phyloP scores from a whole-genome alignment of 805 yeast genomes.

The Candida michaelii region DNA sequence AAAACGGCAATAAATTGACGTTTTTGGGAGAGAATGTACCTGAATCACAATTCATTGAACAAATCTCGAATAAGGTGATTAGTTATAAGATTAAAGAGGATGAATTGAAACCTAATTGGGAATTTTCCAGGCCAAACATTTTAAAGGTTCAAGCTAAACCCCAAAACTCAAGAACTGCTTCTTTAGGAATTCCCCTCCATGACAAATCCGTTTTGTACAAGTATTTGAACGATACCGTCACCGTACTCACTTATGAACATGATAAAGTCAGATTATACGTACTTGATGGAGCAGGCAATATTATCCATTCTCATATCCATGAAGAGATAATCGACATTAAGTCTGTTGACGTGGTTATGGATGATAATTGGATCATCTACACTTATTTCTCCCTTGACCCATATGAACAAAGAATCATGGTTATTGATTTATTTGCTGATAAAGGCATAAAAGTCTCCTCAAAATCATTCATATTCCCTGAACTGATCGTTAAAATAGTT shows the following conservation, averaged over 20 bases:
- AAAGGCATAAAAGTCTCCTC: conserved; percentile 30
- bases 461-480: conserved; percentile 65
- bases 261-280: conserved; percentile 47
- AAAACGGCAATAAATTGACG: neutral
- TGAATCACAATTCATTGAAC: conserved; percentile 13
- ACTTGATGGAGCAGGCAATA: conserved; percentile 69
- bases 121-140: conserved; percentile 19
- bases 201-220: conserved; percentile 79
- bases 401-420: conserved; percentile 57
- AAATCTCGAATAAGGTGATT: conserved; percentile 12
- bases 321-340: conserved; percentile 37
- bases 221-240: conserved; percentile 63
- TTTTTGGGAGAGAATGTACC: neutral
- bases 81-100: conserved; percentile 22
- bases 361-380: conserved; percentile 83
- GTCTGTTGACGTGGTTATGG: conserved; percentile 56
- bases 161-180: conserved; percentile 32
- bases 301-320: conserved; percentile 47
- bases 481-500: conserved; percentile 50
- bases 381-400: conserved; percentile 56
- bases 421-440: conserved; percentile 68
- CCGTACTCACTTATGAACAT: conserved; percentile 41
- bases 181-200: conserved; percentile 66
- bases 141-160: conserved; percentile 23
- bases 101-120: conserved; percentile 29